phyloP scores from a whole-genome alignment of 2,329 filamentous ascomycete genomes.

The Fusarium nematophilum region DNA sequence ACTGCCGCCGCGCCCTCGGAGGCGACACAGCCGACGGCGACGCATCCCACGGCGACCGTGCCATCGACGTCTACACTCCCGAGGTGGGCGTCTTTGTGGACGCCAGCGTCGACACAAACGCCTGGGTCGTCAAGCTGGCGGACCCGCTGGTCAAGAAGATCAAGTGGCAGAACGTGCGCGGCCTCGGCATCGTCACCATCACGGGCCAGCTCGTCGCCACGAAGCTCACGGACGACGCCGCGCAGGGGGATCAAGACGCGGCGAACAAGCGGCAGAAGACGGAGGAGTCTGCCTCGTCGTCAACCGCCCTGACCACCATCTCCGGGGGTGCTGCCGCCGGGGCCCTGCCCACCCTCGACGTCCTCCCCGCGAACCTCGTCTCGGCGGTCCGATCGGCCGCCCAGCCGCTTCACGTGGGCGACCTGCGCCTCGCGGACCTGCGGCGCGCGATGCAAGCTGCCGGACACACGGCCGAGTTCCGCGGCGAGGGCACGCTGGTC shows the following conservation, averaged over 20 bases:
- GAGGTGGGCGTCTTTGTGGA: conserved; percentile 78
- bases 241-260: conserved; percentile 55
- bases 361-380: conserved; percentile 69
- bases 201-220: conserved; percentile 73
- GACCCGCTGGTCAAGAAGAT: conserved; percentile 86
- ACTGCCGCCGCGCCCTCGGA: conserved; percentile 76
- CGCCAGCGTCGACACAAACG: conserved; percentile 96
- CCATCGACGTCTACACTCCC: conserved; percentile 84
- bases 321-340: conserved; percentile 32
- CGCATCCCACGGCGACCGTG: conserved; percentile 55
- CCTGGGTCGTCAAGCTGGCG: conserved; percentile 93
- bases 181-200: conserved; percentile 90
- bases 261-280: conserved; percentile 63
- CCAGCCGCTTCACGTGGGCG: conserved; percentile 93
- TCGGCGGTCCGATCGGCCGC: conserved; percentile 81
- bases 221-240: conserved; percentile 53
- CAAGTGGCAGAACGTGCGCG: conserved; percentile 94
- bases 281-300: conserved; percentile 44
- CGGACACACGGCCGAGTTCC: conserved; percentile 90
- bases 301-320: conserved; percentile 41
- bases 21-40: conserved; percentile 14
- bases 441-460: conserved; percentile 83
- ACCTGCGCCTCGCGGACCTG: conserved; percentile 88
- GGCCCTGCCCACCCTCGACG: conserved; percentile 62
- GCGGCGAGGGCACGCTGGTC: conserved; percentile 90